These are phyloP conservation scores for Rosa hybrid DNA, from an alignment of 331 rosid species.

Conservation along the genomic window DNA sequence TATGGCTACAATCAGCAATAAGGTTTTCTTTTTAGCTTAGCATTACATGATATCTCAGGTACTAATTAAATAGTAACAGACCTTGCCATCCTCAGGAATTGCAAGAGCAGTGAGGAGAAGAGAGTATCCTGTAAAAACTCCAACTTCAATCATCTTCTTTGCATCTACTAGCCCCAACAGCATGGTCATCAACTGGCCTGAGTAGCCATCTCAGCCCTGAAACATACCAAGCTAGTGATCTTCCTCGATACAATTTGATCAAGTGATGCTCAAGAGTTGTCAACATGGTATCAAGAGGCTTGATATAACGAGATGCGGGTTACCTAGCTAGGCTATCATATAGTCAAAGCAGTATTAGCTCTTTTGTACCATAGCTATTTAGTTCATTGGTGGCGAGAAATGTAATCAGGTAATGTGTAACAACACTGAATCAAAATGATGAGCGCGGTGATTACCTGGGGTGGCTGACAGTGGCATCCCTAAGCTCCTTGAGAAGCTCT, in stretches of 20 bases:
- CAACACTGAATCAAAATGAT: not conserved
- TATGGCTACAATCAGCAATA: too few relatives aligned
- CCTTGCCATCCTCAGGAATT: constrained; percentile 57
- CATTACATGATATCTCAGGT: not conserved
- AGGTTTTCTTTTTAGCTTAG: too few relatives aligned
- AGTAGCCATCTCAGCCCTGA: constrained; percentile 41
- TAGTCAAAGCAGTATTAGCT: too few relatives aligned
- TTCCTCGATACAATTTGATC: not conserved
- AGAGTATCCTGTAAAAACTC: constrained; percentile 62
- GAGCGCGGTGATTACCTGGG: constrained; percentile 14
- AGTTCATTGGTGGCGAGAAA: too few relatives aligned
- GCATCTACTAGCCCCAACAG: constrained; percentile 53
- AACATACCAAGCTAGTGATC: not conserved
- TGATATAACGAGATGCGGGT: not conserved
- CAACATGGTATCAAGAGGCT: not conserved
- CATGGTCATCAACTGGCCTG: constrained; percentile 51
- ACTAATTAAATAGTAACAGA: not conserved
- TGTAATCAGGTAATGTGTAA: not conserved
- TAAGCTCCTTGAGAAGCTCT: constrained; percentile 52
- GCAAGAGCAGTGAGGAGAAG: constrained; percentile 59
- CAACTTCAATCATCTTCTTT: constrained; percentile 54
- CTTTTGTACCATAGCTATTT: too few relatives aligned
- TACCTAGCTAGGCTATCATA: too few relatives aligned
- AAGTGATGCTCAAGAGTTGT: not conserved
- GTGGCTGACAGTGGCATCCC: constrained; percentile 41